Evolutionary conservation across 257 asterid species (phyloP).

Genomic region (Lavandula angustifolia): DNA sequence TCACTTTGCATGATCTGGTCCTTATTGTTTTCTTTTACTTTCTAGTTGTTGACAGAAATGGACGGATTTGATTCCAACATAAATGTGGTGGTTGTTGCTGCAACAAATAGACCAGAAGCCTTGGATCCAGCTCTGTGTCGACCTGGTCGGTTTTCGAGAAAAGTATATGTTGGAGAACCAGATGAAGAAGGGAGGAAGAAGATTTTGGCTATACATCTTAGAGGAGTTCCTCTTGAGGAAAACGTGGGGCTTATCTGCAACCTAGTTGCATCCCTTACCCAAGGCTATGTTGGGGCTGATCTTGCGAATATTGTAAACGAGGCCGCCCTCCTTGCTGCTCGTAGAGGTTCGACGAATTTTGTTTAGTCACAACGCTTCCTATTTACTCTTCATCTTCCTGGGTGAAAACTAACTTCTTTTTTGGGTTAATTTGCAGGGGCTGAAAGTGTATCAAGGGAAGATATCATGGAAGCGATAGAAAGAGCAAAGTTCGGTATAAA

Average conservation of each 20-base stretch:
- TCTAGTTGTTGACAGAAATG: slow-evolving; percentile 97
- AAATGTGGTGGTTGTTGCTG: slow-evolving; percentile 84
- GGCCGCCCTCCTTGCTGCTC: slow-evolving; percentile 94
- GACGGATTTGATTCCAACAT: slow-evolving; percentile 83
- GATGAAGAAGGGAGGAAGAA: slow-evolving; percentile 90
- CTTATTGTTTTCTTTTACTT: slow-evolving; percentile 29
- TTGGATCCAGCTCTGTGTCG: slow-evolving; percentile 95
- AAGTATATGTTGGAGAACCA: slow-evolving; percentile 93
- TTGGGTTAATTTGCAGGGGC: slow-evolving; percentile 52
- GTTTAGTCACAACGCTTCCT: neutral
- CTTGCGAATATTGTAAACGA: slow-evolving; percentile 95
- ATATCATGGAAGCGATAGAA: slow-evolving; percentile 89
- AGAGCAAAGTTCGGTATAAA: slow-evolving; percentile 89
- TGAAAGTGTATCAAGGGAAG: slow-evolving; percentile 79
- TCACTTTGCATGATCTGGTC: neutral
- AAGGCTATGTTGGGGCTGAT: slow-evolving; percentile 92
- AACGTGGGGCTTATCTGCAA: slow-evolving; percentile 67
- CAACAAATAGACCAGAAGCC: slow-evolving; percentile 97
- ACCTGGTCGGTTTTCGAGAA: slow-evolving; percentile 97
- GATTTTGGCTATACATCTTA: slow-evolving; percentile 84
- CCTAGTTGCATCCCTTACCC: slow-evolving; percentile 88
- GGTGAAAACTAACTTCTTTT: neutral
- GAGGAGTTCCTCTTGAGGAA: slow-evolving; percentile 92
- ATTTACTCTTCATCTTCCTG: neutral
- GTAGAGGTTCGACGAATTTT: slow-evolving; percentile 63